Base-by-base conservation (phyloP, 2,329 filamentous ascomycete genomes). In the Aspergillus sp. region DNA sequence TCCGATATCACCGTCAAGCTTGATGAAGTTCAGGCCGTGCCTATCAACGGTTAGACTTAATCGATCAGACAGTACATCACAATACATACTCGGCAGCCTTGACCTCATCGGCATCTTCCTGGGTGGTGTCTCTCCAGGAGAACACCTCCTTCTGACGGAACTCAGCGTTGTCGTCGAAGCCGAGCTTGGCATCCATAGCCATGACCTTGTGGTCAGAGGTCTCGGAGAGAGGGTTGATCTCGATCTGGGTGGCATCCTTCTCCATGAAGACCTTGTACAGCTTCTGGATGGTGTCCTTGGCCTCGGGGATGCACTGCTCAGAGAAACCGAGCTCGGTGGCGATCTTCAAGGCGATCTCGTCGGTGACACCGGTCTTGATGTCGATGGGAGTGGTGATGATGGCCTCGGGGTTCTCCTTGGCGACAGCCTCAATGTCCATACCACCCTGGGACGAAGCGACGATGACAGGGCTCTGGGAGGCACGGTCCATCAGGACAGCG, bases 161-260 rank as follows among this genome's bases (percentile, higher is more conserved):
- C 54, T 96, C 90, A 72, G 94, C 94, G 74, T 99, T 99, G 83
- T 99, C 94, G 74, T 99, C 94, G 73, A 99, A 99, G 70, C 86
- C 88, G 67, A 99, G 90, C 82, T 99, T 99, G 76, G 94, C 94
- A 74, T 99, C 94, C 94, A 99, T 99, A 79, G 91, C 95, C 69
- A 99, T 84, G 51, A 99, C 94, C 79, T 96, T 84, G 83, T 97
- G 93, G 78, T 99, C 94, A 49, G 89, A 95, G 58, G 94, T 99
- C 83, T 99, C 94, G 50, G 91, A 95, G 45, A 99, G 85, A 58
- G 94, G 94, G 84, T 99, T 99, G 81, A 99, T 99, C 81, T 99
- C 94, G 70, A 99, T 97, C 81, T 99, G 94, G 57, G 94, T 99
- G 53, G 93, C 90, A 76, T 99, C 94, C 80, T 90, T 95, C 81